phyloP scores from a whole-genome alignment of 164 flowering plant genomes.

The Vitis labrusca region DNA sequence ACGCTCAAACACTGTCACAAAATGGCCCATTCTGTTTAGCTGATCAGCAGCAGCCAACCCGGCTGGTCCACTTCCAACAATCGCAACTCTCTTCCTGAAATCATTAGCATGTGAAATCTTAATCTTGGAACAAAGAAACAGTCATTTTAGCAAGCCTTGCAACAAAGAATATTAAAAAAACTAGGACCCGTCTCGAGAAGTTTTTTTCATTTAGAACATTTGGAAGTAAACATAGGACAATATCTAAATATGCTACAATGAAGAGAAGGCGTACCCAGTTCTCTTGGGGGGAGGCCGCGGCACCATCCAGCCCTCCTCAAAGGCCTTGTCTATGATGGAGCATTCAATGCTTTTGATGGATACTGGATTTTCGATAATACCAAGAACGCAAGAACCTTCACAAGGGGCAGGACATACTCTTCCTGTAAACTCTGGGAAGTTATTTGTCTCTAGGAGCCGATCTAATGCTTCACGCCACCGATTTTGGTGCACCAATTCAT shows the following conservation, averaged over 20 bases:
- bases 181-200: too few relatives aligned
- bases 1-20: conserved; percentile 91
- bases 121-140: too few relatives aligned
- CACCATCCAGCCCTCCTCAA: conserved; percentile 99
- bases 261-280: conserved; percentile 66
- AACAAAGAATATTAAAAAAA: too few relatives aligned
- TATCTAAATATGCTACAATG: neutral
- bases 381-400: conserved; percentile 99
- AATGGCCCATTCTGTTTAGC: conserved; percentile 87
- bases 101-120: neutral
- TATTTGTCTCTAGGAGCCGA: conserved; percentile 92
- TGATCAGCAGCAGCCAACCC: conserved; percentile 99
- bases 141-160: neutral
- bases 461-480: conserved; percentile 99
- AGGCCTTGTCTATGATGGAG: conserved; percentile 95
- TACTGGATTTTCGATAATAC: conserved; percentile 97
- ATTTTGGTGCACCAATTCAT: conserved; percentile 94
- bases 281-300: conserved; percentile 87
- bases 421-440: conserved; percentile 99
- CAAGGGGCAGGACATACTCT: conserved; percentile 99
- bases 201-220: too few relatives aligned
- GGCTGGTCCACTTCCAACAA: conserved; percentile 97
- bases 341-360: conserved; percentile 96
- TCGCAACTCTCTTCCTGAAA: conserved; percentile 80
- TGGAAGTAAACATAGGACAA: too few relatives aligned